Evolutionary conservation across 495 filamentous ascomycete species (phyloP), one percentile per base, ranked within the genome.

Genomic region (Aspergillus baeticus): DNA sequence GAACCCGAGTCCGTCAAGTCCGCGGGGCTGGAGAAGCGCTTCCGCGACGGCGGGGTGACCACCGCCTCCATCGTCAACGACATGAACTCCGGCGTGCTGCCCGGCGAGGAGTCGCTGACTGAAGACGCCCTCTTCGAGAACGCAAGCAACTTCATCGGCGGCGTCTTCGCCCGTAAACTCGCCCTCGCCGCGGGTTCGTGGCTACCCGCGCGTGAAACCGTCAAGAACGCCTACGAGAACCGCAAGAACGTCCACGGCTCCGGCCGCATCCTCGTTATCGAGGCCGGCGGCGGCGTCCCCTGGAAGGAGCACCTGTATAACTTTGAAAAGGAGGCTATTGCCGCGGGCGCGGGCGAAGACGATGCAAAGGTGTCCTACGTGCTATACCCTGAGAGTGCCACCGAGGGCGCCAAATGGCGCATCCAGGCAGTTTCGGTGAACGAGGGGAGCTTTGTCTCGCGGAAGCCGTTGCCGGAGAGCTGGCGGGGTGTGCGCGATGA

Each of bases 281-380:
- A 29, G 26, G 26, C 81, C 86, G 50, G 77, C 10, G 83, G 83
- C 51, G 81, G 87, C 36, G 82, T 90, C 51, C 95, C 94, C 10
- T 98, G 94, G 94, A 91, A 93, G 67, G 93, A 97, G 64, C 94
- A 98, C 63, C 79, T 98, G 14, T 97, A 96, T 73, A 85, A 81
- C 36, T 81, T 98, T 22, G 95, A 98, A 74, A 79, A 81, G 54
- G 76, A 85, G 55, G 68, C 71, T 15, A 75, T 77, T 20, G 68
- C 67, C 65, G 3, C 70, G 69, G 49, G 54, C 57, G 22, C 13
- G 6, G 58, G 52, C 14, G 61, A 63, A n/a, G 61, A 70, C 10
- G 69, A 71, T 0, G 76, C n/a, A n/a, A n/a, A 79, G 50, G 83
- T 90, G 5, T 71, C 70, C 61, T 98, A 96, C 70, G 93, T 95